Evolutionary conservation across 2,329 filamentous ascomycete species (phyloP).

Genomic region (Paraphoma sp.): DNA sequence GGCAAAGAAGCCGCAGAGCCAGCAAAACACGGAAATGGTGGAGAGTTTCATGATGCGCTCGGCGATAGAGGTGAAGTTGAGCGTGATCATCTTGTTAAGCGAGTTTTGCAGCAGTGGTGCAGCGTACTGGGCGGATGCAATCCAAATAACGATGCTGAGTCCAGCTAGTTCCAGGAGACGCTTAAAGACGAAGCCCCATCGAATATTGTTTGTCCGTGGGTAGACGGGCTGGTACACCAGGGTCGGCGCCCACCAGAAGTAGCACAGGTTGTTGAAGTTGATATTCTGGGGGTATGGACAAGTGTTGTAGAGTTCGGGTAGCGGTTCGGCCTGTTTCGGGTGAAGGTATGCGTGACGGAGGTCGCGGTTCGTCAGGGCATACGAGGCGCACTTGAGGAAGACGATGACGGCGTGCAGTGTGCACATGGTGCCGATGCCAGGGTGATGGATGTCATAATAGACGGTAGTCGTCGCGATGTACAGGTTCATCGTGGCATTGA

Average conservation of each 20-base stretch:
- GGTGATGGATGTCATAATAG: constrained; percentile 91
- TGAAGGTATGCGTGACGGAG: constrained; percentile 89
- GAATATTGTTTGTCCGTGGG: constrained; percentile 79
- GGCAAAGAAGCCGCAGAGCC: constrained; percentile 97
- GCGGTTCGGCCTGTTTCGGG: constrained; percentile 70
- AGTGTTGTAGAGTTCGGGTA: constrained; percentile 81
- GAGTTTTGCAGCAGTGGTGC: constrained; percentile 89
- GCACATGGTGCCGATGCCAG: constrained; percentile 87
- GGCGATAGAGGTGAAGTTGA: constrained; percentile 81
- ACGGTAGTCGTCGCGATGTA: constrained; percentile 83
- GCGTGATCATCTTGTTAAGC: constrained; percentile 80
- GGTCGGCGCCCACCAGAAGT: constrained; percentile 98
- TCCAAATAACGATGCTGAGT: constrained; percentile 90
- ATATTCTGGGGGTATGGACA: constrained; percentile 94
- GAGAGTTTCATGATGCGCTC: constrained; percentile 94
- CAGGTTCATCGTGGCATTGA: constrained; percentile 85
- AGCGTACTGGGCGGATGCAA: constrained; percentile 92
- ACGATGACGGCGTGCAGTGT: constrained; percentile 94
- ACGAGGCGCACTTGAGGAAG: constrained; percentile 94
- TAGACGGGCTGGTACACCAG: constrained; percentile 97
- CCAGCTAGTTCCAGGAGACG: constrained; percentile 78
- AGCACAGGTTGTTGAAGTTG: constrained; percentile 83
- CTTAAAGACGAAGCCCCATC: constrained; percentile 89
- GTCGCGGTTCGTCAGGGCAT: constrained; percentile 95
- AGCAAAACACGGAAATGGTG: constrained; percentile 93